Evolutionary conservation across 208 protist species (phyloP), one percentile per base, ranked within the genome.

Genomic region (Crithidia mellificae): DNA sequence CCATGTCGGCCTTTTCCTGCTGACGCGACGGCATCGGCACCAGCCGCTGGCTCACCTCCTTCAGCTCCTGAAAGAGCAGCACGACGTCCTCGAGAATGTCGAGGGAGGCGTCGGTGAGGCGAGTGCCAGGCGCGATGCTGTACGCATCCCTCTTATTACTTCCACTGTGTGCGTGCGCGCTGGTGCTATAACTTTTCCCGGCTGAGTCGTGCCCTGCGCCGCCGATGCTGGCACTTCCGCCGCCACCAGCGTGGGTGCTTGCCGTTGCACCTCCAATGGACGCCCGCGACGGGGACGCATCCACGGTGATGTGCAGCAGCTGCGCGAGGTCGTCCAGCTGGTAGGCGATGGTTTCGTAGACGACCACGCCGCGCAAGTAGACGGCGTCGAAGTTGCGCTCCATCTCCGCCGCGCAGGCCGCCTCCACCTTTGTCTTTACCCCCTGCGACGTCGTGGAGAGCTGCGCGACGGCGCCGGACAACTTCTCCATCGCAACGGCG

Each of bases 261-360:
- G 54, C 54, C 19, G 24, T 2, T 14, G 54, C 12, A 6, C 39
- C 43, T 38, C 34, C 57, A 2, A 11, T 24, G 8, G 59, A 20
- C 22, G 47, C 43, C 1, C 59, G 59, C 17, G 47, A 53, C 0
- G 59, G 59, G 6, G 59, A 15, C 32, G 59, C 15, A 43, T 69
- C 49, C 41, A 50, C 57, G 1, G 63, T 61, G 14, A 80, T 63
- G n/a, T 66, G 50, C 44, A 75, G 52, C 44, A 69, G 20, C 25
- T 61, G 47, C 19, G 70, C 68, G 19, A 77, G 44, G 46, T 74
- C 75, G 12, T 90, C 83, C 14, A 90, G 29, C 22, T 72, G 57
- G 44, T 78, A 78, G 2, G 46, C 77, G 1, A 93, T 39, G 0
- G 78, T 67, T 46, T 91, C 80, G 73, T 94, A 87, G n/a, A 91